Conservation (phyloP, 2,329 filamentous ascomycete genomes). For the Aureobasidium pullulans region DNA sequence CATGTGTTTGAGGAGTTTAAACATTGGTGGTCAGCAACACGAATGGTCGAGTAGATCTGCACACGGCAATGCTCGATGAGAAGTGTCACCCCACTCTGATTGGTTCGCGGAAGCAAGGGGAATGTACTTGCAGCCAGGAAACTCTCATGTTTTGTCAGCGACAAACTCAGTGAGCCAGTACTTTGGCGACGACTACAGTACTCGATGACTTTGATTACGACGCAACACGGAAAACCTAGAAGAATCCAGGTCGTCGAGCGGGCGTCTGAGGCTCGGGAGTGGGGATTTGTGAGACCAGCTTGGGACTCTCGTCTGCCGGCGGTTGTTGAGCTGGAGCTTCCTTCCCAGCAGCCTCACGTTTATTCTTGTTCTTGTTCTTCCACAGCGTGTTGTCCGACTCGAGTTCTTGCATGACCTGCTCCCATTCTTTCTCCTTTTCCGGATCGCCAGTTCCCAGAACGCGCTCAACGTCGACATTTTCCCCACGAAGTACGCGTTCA, state of each 20-base stretch:
- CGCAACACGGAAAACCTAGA: not conserved
- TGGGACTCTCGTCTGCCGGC: not conserved
- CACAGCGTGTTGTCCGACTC: slow-evolving; percentile 10
- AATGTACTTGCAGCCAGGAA: not conserved
- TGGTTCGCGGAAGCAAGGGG: not conserved
- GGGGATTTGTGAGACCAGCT: not conserved
- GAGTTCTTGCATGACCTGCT: slow-evolving; percentile 43
- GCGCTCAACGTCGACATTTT: slow-evolving; percentile 78
- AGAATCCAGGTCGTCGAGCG: slow-evolving; percentile 8
- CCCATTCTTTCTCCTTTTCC: slow-evolving; percentile 75
- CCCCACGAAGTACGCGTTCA: slow-evolving; percentile 60
- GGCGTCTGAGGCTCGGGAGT: not conserved
- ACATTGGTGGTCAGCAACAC: slow-evolving; percentile 2
- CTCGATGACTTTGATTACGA: not conserved
- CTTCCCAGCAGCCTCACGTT: not conserved
- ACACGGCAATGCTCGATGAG: not conserved
- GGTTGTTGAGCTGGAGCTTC: not conserved
- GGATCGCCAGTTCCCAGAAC: slow-evolving; percentile 70
- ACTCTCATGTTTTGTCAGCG: not conserved
- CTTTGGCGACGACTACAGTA: not conserved
- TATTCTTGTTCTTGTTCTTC: slow-evolving; percentile 4
- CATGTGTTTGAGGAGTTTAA: not conserved
- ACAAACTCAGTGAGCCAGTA: not conserved
- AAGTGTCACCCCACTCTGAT: not conserved
- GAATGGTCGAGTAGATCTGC: not conserved